Evolutionary conservation across 495 filamentous ascomycete genomes (phyloP).

Genomic region (Choiromyces venosus): DNA sequence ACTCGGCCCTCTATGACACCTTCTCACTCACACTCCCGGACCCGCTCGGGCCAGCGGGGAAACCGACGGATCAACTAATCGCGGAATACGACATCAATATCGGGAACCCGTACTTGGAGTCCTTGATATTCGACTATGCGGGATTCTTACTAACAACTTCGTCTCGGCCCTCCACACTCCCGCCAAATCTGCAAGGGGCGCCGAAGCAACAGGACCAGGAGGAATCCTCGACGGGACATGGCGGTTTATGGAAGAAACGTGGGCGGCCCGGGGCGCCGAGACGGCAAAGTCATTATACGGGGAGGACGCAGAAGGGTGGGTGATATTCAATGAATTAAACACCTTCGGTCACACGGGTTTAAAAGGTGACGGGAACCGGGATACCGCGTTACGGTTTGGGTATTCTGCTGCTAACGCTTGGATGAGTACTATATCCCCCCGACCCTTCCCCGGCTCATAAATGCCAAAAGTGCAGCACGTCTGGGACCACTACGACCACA

Average conservation of each 20-base stretch:
- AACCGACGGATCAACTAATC: constrained; percentile 46
- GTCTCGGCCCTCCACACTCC: constrained; percentile 45
- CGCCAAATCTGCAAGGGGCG: constrained; percentile 49
- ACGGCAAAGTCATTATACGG: constrained; percentile 50
- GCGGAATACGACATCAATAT: constrained; percentile 38
- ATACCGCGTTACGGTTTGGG: constrained; percentile 44
- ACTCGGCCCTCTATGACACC: constrained; percentile 39
- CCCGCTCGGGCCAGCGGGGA: constrained; percentile 37
- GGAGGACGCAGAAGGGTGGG: constrained; percentile 48
- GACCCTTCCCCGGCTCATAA: background rate
- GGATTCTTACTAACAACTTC: constrained; percentile 49
- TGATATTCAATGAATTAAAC: constrained; percentile 49
- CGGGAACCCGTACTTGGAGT: constrained; percentile 49
- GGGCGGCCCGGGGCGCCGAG: constrained; percentile 50
- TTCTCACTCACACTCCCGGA: constrained; percentile 49
- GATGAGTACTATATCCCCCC: constrained; percentile 43
- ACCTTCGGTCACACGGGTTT: constrained; percentile 52
- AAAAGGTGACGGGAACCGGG: constrained; percentile 42
- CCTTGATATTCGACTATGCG: constrained; percentile 48
- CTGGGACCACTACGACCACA: constrained; percentile 50
- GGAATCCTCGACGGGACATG: constrained; percentile 43
- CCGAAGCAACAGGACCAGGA: constrained; percentile 45
- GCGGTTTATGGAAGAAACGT: constrained; percentile 51
- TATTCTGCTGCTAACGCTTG: constrained; percentile 48
- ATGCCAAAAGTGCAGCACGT: constrained; percentile 46